Conservation (phyloP, 2,329 filamentous ascomycete species). For the Fusarium sp. region DNA sequence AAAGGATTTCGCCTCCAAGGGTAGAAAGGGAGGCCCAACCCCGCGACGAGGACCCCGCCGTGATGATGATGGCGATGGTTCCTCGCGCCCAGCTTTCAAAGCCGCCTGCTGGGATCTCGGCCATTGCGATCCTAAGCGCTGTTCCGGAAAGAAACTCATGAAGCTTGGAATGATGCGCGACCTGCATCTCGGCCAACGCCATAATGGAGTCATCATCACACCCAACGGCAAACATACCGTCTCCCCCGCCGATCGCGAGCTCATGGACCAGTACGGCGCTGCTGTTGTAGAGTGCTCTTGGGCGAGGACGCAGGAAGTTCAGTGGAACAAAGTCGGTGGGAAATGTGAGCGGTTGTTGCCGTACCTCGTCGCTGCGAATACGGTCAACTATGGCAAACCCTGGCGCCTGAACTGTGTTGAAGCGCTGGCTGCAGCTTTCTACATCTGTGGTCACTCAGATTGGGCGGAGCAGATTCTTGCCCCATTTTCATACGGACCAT, state of each 20-base stretch:
- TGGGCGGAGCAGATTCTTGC: constrained; percentile 87
- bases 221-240: constrained; percentile 90
- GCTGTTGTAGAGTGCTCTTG: constrained; percentile 98
- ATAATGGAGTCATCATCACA: constrained; percentile 90
- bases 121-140: constrained; percentile 96
- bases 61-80: constrained; percentile 47
- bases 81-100: constrained; percentile 71
- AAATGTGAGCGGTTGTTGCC: constrained; percentile 91
- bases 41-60: constrained; percentile 60
- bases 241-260: constrained; percentile 80
- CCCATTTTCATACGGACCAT: constrained; percentile 86
- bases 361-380: constrained; percentile 95
- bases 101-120: constrained; percentile 98
- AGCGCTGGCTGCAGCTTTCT: constrained; percentile 90
- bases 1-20: constrained; percentile 80
- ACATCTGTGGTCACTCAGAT: constrained; percentile 88
- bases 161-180: constrained; percentile 92
- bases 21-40: constrained; percentile 71
- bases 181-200: constrained; percentile 89
- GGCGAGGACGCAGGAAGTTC: constrained; percentile 90
- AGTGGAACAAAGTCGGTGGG: constrained; percentile 89
- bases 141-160: constrained; percentile 95
- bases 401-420: constrained; percentile 97
- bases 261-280: constrained; percentile 88
- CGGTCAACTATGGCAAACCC: constrained; percentile 95